These are phyloP conservation scores for Linum tenue DNA, from an alignment of 345 rosid genomes.

Conservation along the genomic window DNA sequence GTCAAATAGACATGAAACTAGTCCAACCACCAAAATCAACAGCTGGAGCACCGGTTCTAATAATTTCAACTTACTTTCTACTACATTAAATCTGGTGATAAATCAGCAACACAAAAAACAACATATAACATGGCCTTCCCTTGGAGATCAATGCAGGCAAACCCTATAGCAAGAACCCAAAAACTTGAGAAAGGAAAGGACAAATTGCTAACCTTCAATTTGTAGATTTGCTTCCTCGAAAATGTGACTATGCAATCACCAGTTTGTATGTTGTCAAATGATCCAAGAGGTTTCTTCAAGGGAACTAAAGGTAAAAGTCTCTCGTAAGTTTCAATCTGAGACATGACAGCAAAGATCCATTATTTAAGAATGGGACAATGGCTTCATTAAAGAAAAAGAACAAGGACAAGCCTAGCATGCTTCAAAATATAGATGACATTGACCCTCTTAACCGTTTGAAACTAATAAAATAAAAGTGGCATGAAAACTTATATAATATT, in stretches of 20 bases:
- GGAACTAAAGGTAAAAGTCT: conserved; percentile 83
- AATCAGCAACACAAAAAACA: background rate
- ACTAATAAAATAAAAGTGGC: background rate
- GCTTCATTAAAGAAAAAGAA: background rate
- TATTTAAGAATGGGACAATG: conserved; percentile 2
- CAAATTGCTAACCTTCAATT: conserved; percentile 46
- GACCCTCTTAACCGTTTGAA: background rate
- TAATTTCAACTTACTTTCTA: too few species aligned
- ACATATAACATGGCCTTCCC: background rate
- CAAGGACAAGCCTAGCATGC: background rate
- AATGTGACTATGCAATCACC: conserved; percentile 86
- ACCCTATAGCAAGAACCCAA: too few species aligned
- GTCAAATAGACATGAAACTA: too few species aligned
- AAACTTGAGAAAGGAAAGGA: background rate
- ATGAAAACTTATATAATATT: background rate
- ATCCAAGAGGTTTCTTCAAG: conserved; percentile 46
- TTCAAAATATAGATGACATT: background rate
- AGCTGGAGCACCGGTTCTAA: too few species aligned
- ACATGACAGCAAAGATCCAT: conserved; percentile 10
- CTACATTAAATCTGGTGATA: background rate
- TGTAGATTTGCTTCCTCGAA: conserved; percentile 63
- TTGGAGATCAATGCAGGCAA: too few species aligned
- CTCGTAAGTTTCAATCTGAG: conserved; percentile 59
- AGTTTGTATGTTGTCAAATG: conserved; percentile 48
- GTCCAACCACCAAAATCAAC: too few species aligned